phyloP scores from a whole-genome alignment of 768 basidiomycete species.

The Boletellus ananas region DNA sequence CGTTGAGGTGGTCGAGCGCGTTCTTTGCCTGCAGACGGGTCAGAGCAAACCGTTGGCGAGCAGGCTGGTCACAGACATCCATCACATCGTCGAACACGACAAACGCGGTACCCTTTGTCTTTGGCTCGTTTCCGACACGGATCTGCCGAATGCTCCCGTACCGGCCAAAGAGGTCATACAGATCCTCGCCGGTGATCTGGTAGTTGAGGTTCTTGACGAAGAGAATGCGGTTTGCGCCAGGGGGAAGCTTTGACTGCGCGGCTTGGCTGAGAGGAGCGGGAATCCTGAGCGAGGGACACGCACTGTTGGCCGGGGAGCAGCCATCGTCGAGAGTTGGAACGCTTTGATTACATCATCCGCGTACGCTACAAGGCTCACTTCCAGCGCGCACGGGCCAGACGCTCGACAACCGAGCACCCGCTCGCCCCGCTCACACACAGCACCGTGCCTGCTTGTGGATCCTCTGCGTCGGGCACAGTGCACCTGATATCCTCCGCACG shows the following conservation, averaged over 20 bases:
- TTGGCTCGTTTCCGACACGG: slow-evolving; percentile 86
- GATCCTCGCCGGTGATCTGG: slow-evolving; percentile 86
- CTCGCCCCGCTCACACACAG: slow-evolving; percentile 65
- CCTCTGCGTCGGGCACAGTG: slow-evolving; percentile 57
- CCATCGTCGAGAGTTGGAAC: slow-evolving; percentile 39
- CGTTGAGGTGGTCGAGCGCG: slow-evolving; percentile 93
- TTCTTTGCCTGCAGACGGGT: slow-evolving; percentile 78
- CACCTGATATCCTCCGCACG: slow-evolving; percentile 75
- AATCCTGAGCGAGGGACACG: neutral
- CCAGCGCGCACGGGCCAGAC: slow-evolving; percentile 29
- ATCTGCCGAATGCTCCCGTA: slow-evolving; percentile 97
- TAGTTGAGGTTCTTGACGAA: slow-evolving; percentile 94
- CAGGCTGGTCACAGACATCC: slow-evolving; percentile 58
- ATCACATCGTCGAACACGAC: slow-evolving; percentile 96
- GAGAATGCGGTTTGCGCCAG: slow-evolving; percentile 86
- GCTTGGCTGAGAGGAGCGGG: neutral
- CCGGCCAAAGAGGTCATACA: slow-evolving; percentile 96
- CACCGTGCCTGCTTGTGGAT: slow-evolving; percentile 53
- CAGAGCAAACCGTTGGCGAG: slow-evolving; percentile 5
- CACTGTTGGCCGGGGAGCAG: slow-evolving; percentile 68
- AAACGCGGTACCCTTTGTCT: slow-evolving; percentile 94
- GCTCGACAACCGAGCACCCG: slow-evolving; percentile 62
- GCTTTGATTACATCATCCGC: slow-evolving; percentile 18
- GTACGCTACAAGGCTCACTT: slow-evolving; percentile 5
- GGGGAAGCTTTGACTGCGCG: slow-evolving; percentile 76